A percentile compares a stretch with the other conserved stretches of the same genome.
These are phyloP conservation scores for Carallia pectinifolia DNA, from an alignment of 345 rosid species.

Conservation along the genomic window DNA sequence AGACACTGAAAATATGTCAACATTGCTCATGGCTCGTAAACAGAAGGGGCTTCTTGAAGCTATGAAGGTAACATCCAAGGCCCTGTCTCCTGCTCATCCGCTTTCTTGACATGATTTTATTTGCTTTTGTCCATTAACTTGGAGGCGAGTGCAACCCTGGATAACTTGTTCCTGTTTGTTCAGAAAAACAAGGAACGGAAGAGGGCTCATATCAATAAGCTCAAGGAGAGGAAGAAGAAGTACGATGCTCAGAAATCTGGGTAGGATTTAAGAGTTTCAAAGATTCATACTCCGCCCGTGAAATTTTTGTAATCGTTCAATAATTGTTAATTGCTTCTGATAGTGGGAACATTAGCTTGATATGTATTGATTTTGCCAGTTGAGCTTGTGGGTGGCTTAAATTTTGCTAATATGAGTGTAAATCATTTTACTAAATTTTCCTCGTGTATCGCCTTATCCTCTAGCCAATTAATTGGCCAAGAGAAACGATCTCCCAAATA, in stretches of 20 bases:
- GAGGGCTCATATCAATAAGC: constrained; percentile 36
- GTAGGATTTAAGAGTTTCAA: constrained; percentile 12
- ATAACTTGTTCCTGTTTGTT: constrained; percentile 6
- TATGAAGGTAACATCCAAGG: constrained; percentile 49
- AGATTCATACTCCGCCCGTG: not conserved
- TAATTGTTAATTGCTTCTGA: no score
- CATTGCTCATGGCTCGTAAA: constrained; percentile 55
- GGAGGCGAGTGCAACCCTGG: not conserved
- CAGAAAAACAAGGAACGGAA: constrained; percentile 50
- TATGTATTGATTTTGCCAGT: no score
- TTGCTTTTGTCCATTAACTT: not conserved
- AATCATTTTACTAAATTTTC: not conserved
- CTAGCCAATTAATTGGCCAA: no score
- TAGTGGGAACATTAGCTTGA: no score
- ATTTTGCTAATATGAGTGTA: constrained; percentile 2
- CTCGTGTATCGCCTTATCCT: not conserved
- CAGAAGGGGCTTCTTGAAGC: constrained; percentile 64
- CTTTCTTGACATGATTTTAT: not conserved
- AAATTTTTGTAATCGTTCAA: no score
- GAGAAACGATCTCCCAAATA: no score
- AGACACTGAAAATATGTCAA: constrained; percentile 40
- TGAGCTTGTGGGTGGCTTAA: constrained; percentile 14
- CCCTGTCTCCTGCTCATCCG: not conserved
- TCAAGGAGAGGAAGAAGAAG: constrained; percentile 57
- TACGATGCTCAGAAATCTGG: constrained; percentile 24